A percentile compares a stretch with the other conserved stretches of the same genome.
These are phyloP conservation scores for Diplodia mutila DNA, from an alignment of 2,329 filamentous ascomycete genomes.

Conservation along the genomic window DNA sequence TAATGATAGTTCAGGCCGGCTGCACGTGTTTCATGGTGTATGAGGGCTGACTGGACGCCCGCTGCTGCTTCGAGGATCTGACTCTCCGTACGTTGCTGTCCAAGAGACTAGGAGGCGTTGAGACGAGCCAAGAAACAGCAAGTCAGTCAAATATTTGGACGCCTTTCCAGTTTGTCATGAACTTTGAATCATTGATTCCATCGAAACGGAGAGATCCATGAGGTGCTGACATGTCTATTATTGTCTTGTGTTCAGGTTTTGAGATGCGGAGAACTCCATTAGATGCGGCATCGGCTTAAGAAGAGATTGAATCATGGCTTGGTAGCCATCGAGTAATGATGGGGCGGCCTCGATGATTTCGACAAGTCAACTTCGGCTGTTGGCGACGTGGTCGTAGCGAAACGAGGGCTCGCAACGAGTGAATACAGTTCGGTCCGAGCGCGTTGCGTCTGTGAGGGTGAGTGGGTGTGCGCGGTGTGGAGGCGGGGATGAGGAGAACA, in stretches of 20 bases:
- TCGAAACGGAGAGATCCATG: not conserved
- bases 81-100: not conserved
- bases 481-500: not conserved
- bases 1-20: not conserved
- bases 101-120: not conserved
- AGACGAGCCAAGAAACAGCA: not conserved
- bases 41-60: too few relatives aligned
- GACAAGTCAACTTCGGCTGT: not conserved
- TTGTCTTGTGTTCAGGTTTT: not conserved
- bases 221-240: not conserved
- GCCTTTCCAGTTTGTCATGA: not conserved
- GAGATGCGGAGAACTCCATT: not conserved
- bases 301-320: not conserved
- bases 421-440: constrained; percentile 11
- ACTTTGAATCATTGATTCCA: not conserved
- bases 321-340: not conserved
- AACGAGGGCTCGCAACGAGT: not conserved
- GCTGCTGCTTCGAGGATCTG: constrained; percentile 1
- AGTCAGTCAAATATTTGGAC: constrained; percentile 16
- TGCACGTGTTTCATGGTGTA: constrained; percentile 1
- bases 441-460: not conserved
- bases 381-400: not conserved
- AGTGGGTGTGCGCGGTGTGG: not conserved
- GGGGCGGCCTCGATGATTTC: not conserved
- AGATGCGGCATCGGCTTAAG: not conserved